A percentile compares a stretch with the other conserved stretches of the same genome.
Conservation (phyloP, 73 alveolate genomes). For the Paramecium primaurelia region DNA sequence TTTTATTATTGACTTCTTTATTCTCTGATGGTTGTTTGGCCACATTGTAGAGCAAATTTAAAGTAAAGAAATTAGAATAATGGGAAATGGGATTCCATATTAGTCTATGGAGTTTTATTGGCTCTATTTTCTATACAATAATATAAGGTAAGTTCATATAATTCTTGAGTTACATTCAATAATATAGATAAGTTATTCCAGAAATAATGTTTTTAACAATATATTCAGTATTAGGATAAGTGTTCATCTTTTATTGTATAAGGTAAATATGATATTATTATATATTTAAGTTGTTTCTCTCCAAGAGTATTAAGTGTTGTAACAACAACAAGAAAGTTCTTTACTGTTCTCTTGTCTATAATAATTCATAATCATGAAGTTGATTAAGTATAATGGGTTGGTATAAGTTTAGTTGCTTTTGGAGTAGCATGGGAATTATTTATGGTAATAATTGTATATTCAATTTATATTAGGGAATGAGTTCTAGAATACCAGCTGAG, state of each 20-base stretch:
- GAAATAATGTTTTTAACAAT: neutral
- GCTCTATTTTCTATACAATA: neutral
- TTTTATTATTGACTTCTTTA: neutral
- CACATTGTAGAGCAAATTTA: neutral
- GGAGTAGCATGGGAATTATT: slow-evolving; percentile 33
- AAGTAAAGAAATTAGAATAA: neutral
- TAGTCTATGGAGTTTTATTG: neutral
- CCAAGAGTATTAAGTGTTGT: slow-evolving; percentile 46
- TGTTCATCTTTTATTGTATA: slow-evolving; percentile 38
- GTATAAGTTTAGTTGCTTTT: slow-evolving; percentile 18
- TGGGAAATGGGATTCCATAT: slow-evolving; percentile 29
- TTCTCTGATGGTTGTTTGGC: slow-evolving; percentile 57
- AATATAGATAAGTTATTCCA: neutral
- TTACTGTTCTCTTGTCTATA: slow-evolving; percentile 39
- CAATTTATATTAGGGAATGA: neutral
- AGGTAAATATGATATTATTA: neutral
- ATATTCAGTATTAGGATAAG: slow-evolving; percentile 29
- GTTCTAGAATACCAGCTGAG: neutral
- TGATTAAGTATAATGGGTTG: slow-evolving; percentile 8
- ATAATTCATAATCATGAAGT: slow-evolving; percentile 12
- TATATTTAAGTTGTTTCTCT: slow-evolving; percentile 7
- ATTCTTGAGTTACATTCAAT: neutral
- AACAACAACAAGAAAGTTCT: slow-evolving; percentile 54
- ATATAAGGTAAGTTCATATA: neutral
- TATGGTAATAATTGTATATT: neutral